A percentile compares a stretch with the other conserved stretches of the same genome.
phyloP scores from a whole-genome alignment of 192 early-diverging fungal species.

The Coemansia interrupta region DNA sequence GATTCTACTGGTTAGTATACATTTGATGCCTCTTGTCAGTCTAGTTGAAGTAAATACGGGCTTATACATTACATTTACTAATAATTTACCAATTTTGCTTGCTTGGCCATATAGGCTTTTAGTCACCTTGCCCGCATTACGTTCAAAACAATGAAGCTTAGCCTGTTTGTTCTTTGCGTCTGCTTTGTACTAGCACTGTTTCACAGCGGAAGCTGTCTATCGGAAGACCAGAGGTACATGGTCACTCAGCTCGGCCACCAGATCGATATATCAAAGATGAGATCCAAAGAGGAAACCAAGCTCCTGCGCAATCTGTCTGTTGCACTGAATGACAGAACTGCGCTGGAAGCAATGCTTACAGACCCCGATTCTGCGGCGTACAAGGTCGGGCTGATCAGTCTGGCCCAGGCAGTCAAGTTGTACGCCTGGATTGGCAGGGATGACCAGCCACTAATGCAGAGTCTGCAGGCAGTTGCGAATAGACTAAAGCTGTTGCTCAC shows the following conservation, averaged over 20 bases:
- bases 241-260: conserved; percentile 13
- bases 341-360: conserved; percentile 36
- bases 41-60: background rate
- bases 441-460: conserved; percentile 23
- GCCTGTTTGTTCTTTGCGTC: background rate
- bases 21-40: too few relatives aligned
- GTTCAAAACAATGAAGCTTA: background rate
- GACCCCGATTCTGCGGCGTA: conserved; percentile 32
- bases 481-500: conserved; percentile 20
- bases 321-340: conserved; percentile 36
- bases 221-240: conserved; percentile 15
- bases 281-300: conserved; percentile 21
- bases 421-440: conserved; percentile 41
- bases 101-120: background rate
- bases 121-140: too few relatives aligned
- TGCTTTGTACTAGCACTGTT: background rate
- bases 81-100: background rate
- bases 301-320: conserved; percentile 20
- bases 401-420: conserved; percentile 38
- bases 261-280: conserved; percentile 14
- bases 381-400: conserved; percentile 39
- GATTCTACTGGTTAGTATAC: too few relatives aligned
- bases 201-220: conserved; percentile 6
- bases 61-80: background rate
- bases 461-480: conserved; percentile 30